Evolutionary conservation across 768 basidiomycete genomes (phyloP).

Genomic region (Phylloporus sp.): DNA sequence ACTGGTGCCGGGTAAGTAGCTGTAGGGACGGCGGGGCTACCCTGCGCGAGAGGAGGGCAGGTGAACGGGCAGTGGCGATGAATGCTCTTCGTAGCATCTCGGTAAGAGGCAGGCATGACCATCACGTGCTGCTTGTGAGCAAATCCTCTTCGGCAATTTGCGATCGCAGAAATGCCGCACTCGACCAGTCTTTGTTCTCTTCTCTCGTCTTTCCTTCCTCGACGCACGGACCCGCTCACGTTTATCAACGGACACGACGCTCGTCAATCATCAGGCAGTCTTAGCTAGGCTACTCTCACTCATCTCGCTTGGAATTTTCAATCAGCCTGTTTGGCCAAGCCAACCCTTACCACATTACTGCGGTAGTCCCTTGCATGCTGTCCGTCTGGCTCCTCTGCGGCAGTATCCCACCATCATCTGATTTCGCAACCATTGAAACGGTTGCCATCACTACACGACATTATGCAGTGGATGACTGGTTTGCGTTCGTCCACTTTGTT

Average conservation of each 20-base stretch:
- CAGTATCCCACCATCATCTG: conserved; percentile 5
- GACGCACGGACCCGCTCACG: neutral
- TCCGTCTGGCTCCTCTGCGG: neutral
- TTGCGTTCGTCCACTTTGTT: no score
- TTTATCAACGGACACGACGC: conserved; percentile 10
- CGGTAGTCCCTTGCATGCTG: neutral
- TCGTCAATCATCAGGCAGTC: neutral
- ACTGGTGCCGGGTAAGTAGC: conserved; percentile 32
- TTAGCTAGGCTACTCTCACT: neutral
- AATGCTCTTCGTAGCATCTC: conserved; percentile 25
- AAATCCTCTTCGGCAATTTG: conserved; percentile 23
- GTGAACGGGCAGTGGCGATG: conserved; percentile 10
- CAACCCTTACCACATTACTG: neutral
- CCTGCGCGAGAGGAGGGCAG: conserved; percentile 5
- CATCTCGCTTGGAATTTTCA: neutral
- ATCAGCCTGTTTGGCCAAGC: neutral
- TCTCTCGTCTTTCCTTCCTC: neutral
- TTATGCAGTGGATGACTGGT: no score
- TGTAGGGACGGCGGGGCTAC: conserved; percentile 10
- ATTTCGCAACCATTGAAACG: neutral
- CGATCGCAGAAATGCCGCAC: conserved; percentile 43
- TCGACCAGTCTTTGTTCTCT: neutral
- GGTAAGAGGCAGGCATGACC: neutral
- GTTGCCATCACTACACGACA: neutral
- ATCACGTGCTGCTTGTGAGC: conserved; percentile 11